phyloP scores from a whole-genome alignment of 73 alveolate species.

The Tetrahymena malaccensis region DNA sequence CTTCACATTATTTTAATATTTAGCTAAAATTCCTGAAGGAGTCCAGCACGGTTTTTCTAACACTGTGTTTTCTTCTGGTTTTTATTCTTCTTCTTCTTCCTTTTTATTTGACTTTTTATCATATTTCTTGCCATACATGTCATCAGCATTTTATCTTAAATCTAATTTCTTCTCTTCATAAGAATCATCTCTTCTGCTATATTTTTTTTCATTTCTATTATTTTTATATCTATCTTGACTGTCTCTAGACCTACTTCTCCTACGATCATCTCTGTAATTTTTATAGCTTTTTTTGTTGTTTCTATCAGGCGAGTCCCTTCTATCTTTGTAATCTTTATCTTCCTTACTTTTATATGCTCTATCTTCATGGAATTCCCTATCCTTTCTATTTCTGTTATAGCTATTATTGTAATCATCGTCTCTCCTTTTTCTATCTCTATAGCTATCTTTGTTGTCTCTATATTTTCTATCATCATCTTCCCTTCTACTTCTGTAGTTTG shows the following conservation, averaged over 20 bases:
- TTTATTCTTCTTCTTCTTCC: not conserved
- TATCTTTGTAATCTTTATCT: not conserved
- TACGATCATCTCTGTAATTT: not conserved
- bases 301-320: not conserved
- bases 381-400: not conserved
- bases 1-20: slow-evolving; percentile 27
- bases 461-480: not conserved
- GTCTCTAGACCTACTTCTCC: not conserved
- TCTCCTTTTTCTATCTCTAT: not conserved
- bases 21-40: slow-evolving; percentile 53
- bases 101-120: not conserved
- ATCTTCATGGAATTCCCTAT: not conserved
- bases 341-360: not conserved
- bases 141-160: not conserved
- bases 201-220: not conserved
- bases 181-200: not conserved
- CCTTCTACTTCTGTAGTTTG: not conserved
- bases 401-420: not conserved
- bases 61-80: not conserved
- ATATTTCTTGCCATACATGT: not conserved
- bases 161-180: not conserved
- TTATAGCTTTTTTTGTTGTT: not conserved
- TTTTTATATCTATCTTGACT: not conserved
- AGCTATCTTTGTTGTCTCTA: not conserved
- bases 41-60: slow-evolving; percentile 33